These are phyloP conservation scores for Eutrema yunnanense DNA, from an alignment of 345 rosid genomes.

Conservation along the genomic window DNA sequence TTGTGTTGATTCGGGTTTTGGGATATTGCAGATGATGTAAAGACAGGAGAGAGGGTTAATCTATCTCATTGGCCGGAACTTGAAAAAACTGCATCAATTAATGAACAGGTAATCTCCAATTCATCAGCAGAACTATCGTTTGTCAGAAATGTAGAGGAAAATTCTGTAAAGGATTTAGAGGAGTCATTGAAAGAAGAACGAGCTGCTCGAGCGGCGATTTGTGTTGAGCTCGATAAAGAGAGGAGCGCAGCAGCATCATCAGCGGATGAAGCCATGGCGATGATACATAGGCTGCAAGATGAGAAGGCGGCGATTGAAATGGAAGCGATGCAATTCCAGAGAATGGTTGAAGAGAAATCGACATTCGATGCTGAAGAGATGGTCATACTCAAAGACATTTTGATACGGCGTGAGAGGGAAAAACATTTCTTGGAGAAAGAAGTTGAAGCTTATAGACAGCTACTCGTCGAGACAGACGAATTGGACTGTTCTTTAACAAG, in stretches of 20 bases:
- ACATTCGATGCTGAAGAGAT: conserved; percentile 67
- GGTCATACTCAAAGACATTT: conserved; percentile 71
- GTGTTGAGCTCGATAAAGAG: conserved; percentile 66
- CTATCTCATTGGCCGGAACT: conserved; percentile 25
- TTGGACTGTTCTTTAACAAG: conserved; percentile 13
- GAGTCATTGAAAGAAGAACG: conserved; percentile 41
- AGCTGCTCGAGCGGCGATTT: conserved; percentile 42
- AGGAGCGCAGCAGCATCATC: conserved; percentile 70
- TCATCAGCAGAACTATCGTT: conserved; percentile 7
- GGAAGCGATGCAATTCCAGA: conserved; percentile 72
- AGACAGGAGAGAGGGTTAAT: conserved; percentile 20
- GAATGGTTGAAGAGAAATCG: conserved; percentile 75
- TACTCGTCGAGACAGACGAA: conserved; percentile 34
- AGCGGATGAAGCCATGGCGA: conserved; percentile 77
- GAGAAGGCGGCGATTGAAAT: conserved; percentile 62
- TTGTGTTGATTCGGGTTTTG: not conserved
- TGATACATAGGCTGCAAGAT: conserved; percentile 62
- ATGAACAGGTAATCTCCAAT: conserved; percentile 22
- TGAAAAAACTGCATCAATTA: conserved; percentile 6
- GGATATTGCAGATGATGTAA: conserved; percentile 18
- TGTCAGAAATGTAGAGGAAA: conserved; percentile 21
- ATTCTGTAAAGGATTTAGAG: conserved; percentile 32
- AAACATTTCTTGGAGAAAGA: conserved; percentile 71
- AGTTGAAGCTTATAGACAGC: conserved; percentile 50
- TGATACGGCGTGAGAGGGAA: conserved; percentile 63